phyloP scores from a whole-genome alignment of 768 basidiomycete genomes.

The Podaxis sp. region DNA sequence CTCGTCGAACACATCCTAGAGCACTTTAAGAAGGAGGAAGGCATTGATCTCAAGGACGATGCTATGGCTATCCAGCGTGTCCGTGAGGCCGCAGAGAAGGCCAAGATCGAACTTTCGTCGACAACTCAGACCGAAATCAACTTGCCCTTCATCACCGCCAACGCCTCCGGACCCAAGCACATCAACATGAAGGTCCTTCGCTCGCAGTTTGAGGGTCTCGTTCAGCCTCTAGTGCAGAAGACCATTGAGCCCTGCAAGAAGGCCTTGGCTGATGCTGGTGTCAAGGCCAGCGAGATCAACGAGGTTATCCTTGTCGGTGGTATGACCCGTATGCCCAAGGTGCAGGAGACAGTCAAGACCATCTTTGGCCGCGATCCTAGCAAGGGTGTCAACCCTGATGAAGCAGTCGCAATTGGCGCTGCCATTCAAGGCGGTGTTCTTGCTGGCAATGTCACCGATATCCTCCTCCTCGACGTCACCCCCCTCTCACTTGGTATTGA shows the following conservation, averaged over 20 bases:
- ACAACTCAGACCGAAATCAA: slow-evolving; percentile 96
- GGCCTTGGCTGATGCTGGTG: slow-evolving; percentile 88
- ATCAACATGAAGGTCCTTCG: slow-evolving; percentile 90
- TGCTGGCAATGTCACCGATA: slow-evolving; percentile 93
- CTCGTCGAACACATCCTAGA: slow-evolving; percentile 82
- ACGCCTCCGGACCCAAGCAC: slow-evolving; percentile 93
- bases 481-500: slow-evolving; percentile 95
- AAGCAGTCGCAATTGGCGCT: slow-evolving; percentile 98
- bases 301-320: slow-evolving; percentile 99
- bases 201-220: slow-evolving; percentile 86
- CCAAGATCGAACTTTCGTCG: slow-evolving; percentile 96
- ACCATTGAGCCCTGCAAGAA: slow-evolving; percentile 97
- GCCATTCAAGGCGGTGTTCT: slow-evolving; percentile 98
- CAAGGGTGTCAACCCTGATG: slow-evolving; percentile 99
- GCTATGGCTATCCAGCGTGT: slow-evolving; percentile 98
- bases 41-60: slow-evolving; percentile 78
- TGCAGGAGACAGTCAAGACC: slow-evolving; percentile 87
- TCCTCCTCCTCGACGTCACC: slow-evolving; percentile 92
- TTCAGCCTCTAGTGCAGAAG: slow-evolving; percentile 76
- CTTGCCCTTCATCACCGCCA: slow-evolving; percentile 96
- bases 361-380: slow-evolving; percentile 95
- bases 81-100: slow-evolving; percentile 98
- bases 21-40: slow-evolving; percentile 93
- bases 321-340: slow-evolving; percentile 97
- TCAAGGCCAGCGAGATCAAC: slow-evolving; percentile 89